A percentile compares a stretch with the other conserved stretches of the same genome.
These are phyloP conservation scores for Pleodorina starrii DNA, from an alignment of 139 green algal genomes.

Conservation along the genomic window DNA sequence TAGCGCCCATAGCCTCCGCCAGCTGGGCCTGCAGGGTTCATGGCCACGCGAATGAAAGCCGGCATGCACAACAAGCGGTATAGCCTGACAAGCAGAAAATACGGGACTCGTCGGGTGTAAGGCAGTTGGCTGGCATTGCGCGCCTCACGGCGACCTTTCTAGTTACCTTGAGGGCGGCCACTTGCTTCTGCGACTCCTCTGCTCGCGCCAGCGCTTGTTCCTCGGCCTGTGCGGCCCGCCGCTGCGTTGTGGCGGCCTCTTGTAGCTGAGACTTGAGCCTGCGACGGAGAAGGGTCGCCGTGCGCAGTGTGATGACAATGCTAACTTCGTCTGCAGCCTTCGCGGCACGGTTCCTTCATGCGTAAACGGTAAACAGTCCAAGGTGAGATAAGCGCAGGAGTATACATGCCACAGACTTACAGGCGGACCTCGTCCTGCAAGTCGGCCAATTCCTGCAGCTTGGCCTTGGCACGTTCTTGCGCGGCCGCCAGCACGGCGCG, in stretches of 20 bases:
- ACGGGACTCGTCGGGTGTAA: too few species aligned
- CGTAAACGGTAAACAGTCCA: too few species aligned
- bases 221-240: neutral
- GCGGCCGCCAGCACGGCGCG: neutral
- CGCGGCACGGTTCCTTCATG: too few species aligned
- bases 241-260: neutral
- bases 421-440: slow-evolving; percentile 13
- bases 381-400: too few species aligned
- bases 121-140: too few species aligned
- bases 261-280: slow-evolving; percentile 26
- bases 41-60: too few species aligned
- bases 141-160: too few species aligned
- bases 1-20: neutral
- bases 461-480: neutral
- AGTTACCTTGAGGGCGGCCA: slow-evolving; percentile 20
- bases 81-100: too few species aligned
- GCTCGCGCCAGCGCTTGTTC: neutral
- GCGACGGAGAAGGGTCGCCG: too few species aligned
- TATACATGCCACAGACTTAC: slow-evolving; percentile 31
- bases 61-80: too few species aligned
- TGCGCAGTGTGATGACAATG: too few species aligned
- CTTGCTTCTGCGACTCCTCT: neutral
- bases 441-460: slow-evolving; percentile 1
- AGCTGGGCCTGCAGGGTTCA: slow-evolving; percentile 7
- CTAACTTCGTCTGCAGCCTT: too few species aligned